Evolutionary conservation across 139 green algal genomes (phyloP).

Genomic region (Micractinium conductrix): DNA sequence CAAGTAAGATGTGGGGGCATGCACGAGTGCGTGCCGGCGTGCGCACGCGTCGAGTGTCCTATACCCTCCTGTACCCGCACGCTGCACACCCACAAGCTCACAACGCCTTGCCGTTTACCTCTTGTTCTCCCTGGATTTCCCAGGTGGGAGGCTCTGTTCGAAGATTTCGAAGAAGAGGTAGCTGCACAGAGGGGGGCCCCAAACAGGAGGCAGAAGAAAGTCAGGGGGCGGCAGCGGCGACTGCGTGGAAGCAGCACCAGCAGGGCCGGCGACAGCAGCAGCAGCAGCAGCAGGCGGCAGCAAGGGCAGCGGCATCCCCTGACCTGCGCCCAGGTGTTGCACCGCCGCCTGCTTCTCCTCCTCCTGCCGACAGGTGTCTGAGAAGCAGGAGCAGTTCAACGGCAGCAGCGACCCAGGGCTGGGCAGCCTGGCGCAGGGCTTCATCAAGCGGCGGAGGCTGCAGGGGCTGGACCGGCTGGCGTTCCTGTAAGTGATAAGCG

Average conservation of each 20-base stretch:
- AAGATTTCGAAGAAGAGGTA: not conserved
- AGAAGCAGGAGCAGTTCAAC: not conserved
- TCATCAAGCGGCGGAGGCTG: not conserved
- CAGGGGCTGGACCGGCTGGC: not conserved
- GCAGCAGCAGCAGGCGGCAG: no score
- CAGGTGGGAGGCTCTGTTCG: slow-evolving; percentile 4
- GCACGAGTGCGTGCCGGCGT: not conserved
- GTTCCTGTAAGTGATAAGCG: not conserved
- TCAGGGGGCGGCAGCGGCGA: no score
- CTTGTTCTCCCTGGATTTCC: not conserved
- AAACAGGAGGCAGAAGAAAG: no score
- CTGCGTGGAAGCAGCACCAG: no score
- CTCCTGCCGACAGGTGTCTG: no score
- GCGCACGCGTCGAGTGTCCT: not conserved
- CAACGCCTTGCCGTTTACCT: no score
- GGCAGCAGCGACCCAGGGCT: not conserved
- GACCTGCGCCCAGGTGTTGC: no score
- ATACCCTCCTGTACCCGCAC: not conserved
- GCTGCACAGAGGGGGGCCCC: no score
- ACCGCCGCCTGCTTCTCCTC: no score
- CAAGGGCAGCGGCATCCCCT: no score
- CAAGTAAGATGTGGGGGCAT: not conserved
- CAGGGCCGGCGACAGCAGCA: no score
- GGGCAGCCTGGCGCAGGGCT: not conserved
- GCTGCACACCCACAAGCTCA: no score